These are phyloP conservation scores for Dipteronia dyeriana DNA, from an alignment of 345 rosid species.

Conservation along the genomic window DNA sequence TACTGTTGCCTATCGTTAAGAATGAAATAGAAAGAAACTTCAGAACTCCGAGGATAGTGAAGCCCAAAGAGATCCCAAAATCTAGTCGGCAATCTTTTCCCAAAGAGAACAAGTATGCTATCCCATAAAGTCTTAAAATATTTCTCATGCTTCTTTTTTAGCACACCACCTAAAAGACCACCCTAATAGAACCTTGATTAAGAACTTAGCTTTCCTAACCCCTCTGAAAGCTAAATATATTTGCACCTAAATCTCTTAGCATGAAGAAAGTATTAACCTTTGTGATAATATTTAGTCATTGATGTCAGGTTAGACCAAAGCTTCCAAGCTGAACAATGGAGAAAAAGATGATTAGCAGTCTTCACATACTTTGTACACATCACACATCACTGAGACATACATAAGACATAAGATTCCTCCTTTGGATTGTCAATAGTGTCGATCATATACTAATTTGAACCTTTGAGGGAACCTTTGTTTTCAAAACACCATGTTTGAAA, in stretches of 20 bases:
- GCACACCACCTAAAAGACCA: background rate
- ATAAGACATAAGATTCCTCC: background rate
- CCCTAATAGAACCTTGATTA: background rate
- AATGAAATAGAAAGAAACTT: background rate
- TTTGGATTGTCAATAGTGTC: too few relatives aligned
- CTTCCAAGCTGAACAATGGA: background rate
- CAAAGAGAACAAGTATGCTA: background rate
- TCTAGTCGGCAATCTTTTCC: background rate
- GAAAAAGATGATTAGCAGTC: background rate
- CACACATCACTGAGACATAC: background rate
- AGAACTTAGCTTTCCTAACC: background rate
- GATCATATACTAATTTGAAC: background rate
- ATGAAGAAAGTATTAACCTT: background rate
- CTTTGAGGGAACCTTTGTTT: background rate
- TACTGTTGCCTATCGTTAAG: background rate
- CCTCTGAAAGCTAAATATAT: background rate
- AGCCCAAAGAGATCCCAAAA: background rate
- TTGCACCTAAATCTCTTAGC: background rate
- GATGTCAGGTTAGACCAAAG: background rate
- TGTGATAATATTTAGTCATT: background rate
- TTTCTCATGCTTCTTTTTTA: background rate
- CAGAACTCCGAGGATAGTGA: background rate
- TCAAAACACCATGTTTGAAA: background rate
- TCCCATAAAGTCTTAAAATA: too few relatives aligned
- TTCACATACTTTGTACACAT: background rate